Evolutionary conservation across 768 basidiomycete genomes (phyloP).

Genomic region (Russula emetica): DNA sequence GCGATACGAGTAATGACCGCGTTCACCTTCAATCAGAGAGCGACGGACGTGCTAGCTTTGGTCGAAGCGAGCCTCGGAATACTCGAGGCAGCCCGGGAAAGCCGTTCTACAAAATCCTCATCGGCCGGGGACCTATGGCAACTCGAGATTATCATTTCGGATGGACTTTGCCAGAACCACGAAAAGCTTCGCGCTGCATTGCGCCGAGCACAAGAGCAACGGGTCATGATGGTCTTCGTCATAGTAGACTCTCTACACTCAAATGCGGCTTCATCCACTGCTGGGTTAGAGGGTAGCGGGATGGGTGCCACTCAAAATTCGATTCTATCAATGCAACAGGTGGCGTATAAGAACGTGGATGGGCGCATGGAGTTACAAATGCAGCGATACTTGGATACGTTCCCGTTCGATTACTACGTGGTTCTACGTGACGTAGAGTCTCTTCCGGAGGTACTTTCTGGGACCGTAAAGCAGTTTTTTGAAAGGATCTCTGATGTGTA

Average conservation of each 20-base stretch:
- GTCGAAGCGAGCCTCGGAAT: slow-evolving; percentile 73
- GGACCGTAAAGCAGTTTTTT: slow-evolving; percentile 89
- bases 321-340: slow-evolving; percentile 90
- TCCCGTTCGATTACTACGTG: slow-evolving; percentile 97
- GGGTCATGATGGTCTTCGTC: slow-evolving; percentile 95
- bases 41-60: slow-evolving; percentile 80
- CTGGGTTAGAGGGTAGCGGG: background rate
- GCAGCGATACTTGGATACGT: slow-evolving; percentile 87
- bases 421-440: slow-evolving; percentile 89
- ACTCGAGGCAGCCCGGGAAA: slow-evolving; percentile 73
- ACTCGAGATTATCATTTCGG: slow-evolving; percentile 95
- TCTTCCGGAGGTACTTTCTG: slow-evolving; percentile 82
- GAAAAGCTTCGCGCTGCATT: slow-evolving; percentile 74
- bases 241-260: slow-evolving; percentile 84
- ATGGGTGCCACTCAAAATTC: slow-evolving; percentile 50
- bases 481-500: slow-evolving; percentile 67
- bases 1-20: slow-evolving; percentile 77
- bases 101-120: slow-evolving; percentile 53
- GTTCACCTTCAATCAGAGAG: slow-evolving; percentile 86
- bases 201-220: slow-evolving; percentile 80
- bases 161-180: slow-evolving; percentile 98
- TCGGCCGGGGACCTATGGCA: slow-evolving; percentile 90
- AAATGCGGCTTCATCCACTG: slow-evolving; percentile 31
- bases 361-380: slow-evolving; percentile 85
- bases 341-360: slow-evolving; percentile 74